Conservation (phyloP, 495 filamentous ascomycete genomes). For the Xanthoparmelia taractica region DNA sequence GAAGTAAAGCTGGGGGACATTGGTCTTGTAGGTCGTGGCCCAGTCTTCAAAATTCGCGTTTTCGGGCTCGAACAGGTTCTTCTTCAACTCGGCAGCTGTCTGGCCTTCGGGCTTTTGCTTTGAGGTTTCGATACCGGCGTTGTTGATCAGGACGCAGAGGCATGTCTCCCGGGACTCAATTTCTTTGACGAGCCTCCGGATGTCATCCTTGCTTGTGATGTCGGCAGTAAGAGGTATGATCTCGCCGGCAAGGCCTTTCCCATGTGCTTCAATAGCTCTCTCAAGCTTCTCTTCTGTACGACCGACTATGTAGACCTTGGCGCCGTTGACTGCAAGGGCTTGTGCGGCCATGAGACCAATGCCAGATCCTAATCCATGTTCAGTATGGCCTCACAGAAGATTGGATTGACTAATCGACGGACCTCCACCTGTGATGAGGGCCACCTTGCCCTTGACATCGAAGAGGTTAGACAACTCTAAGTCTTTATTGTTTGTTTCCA, state of each 20-base stretch:
- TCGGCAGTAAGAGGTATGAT: conserved; percentile 52
- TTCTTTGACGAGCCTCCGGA: conserved; percentile 38
- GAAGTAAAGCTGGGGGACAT: conserved; percentile 43
- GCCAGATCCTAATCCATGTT: conserved; percentile 33
- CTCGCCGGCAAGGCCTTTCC: conserved; percentile 42
- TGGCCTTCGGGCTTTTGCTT: conserved; percentile 33
- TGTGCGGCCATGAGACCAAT: conserved; percentile 49
- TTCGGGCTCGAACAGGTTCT: conserved; percentile 50
- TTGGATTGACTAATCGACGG: not conserved
- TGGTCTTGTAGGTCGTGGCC: conserved; percentile 42
- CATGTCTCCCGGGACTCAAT: conserved; percentile 38
- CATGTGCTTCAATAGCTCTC: conserved; percentile 39
- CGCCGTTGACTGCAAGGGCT: conserved; percentile 54
- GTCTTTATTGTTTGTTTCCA: conserved; percentile 40
- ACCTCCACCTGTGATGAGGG: conserved; percentile 47
- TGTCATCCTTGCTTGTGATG: conserved; percentile 41
- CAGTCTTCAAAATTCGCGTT: conserved; percentile 37
- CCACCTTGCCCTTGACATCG: conserved; percentile 50
- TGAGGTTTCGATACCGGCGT: conserved; percentile 41
- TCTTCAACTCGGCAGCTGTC: conserved; percentile 41
- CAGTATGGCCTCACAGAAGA: not conserved
- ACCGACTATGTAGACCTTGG: conserved; percentile 54
- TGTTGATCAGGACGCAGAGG: conserved; percentile 50
- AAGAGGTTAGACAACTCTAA: conserved; percentile 46
- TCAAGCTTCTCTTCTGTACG: conserved; percentile 50